phyloP scores from a whole-genome alignment of 305 asterid genomes.

The Lippia alba region DNA sequence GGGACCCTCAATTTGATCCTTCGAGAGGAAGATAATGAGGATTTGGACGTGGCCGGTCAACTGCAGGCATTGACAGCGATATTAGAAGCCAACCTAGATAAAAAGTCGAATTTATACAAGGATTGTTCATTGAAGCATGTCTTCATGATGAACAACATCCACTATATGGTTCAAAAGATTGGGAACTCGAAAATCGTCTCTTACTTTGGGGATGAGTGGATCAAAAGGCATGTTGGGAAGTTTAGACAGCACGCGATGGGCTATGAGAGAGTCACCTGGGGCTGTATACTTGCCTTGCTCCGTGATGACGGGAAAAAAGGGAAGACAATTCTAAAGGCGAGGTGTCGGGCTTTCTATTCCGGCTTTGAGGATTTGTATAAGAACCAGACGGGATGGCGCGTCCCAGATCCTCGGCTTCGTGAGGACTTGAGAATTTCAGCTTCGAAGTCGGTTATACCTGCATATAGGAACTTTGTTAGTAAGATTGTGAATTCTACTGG shows the following conservation, averaged over 20 bases:
- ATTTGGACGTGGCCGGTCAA: conserved; percentile 37
- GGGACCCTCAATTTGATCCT: conserved; percentile 57
- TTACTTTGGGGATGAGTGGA: conserved; percentile 71
- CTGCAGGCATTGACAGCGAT: conserved; percentile 51
- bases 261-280: conserved; percentile 65
- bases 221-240: conserved; percentile 43
- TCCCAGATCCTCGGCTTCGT: conserved; percentile 42
- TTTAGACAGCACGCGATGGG: conserved; percentile 53
- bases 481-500: conserved; percentile 34
- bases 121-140: conserved; percentile 57
- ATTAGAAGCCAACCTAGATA: conserved; percentile 59
- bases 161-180: conserved; percentile 71
- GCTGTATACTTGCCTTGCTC: conserved; percentile 40
- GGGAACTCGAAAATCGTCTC: conserved; percentile 46
- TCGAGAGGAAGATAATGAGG: conserved; percentile 21
- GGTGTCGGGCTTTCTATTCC: conserved; percentile 36
- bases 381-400: conserved; percentile 66
- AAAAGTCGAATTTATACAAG: conserved; percentile 48
- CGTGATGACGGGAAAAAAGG: conserved; percentile 51
- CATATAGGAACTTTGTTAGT: conserved; percentile 47
- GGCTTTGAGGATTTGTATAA: conserved; percentile 67
- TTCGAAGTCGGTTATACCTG: conserved; percentile 49
- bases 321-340: conserved; percentile 60
- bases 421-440: conserved; percentile 45
- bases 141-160: conserved; percentile 77